Percentiles rank a stretch among this genome's conserved stretches.
These are phyloP conservation scores for Ceratocystiopsis brevicomis DNA, from an alignment of 2,329 filamentous ascomycete species.

Conservation along the genomic window DNA sequence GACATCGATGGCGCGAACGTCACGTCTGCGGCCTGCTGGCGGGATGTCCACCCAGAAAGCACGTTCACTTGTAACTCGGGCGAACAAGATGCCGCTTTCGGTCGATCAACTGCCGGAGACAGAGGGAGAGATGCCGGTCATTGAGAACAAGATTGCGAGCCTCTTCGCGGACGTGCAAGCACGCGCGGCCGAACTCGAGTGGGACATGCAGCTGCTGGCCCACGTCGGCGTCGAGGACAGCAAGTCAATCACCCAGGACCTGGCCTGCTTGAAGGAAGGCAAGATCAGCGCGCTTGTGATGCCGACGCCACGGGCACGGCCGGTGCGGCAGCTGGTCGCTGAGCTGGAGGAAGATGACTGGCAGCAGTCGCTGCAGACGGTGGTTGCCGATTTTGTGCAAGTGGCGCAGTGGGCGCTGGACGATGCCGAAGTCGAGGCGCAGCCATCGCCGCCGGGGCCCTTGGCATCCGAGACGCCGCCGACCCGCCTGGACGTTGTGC, in stretches of 20 bases:
- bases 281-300: conserved; percentile 4
- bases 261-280: conserved; percentile 3
- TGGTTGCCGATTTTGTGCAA: conserved; percentile 7
- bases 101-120: not conserved
- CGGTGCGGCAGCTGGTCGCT: conserved; percentile 7
- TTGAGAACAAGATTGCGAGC: conserved; percentile 1
- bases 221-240: conserved; percentile 1
- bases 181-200: conserved; percentile 2
- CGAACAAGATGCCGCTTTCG: not conserved
- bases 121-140: not conserved
- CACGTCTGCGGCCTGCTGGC: no score
- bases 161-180: conserved; percentile 1
- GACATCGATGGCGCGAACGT: no score
- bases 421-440: not conserved
- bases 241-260: conserved; percentile 2
- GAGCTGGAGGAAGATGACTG: conserved; percentile 3
- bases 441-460: no score
- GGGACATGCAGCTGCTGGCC: conserved; percentile 6
- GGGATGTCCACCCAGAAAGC: no score
- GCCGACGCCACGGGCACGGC: conserved; percentile 2
- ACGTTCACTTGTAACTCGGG: not conserved
- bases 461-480: not conserved
- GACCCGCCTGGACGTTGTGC: conserved; percentile 3
- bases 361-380: conserved; percentile 1
- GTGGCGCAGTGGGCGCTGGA: conserved; percentile 7